phyloP scores from a whole-genome alignment of 139 green algal genomes.

The Dunaliella primolecta region DNA sequence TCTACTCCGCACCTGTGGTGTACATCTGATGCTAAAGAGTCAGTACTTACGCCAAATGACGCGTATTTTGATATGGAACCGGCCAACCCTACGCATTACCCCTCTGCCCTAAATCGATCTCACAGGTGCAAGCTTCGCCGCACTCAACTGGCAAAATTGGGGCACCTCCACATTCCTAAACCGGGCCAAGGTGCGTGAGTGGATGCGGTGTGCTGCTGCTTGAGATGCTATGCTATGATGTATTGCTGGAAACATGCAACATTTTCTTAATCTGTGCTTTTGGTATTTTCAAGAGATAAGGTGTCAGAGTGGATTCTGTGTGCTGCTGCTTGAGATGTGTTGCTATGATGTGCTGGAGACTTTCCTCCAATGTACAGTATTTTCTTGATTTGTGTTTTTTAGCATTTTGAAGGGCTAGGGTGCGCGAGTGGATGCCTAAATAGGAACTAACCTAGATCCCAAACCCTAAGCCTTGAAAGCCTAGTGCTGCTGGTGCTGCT shows the following conservation, averaged over 20 bases:
- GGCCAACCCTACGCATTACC: no score
- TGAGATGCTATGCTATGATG: background rate
- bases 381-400: no score
- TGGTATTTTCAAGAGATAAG: background rate
- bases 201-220: background rate
- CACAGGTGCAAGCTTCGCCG: slow-evolving; percentile 21
- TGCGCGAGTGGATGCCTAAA: no score
- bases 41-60: no score
- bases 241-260: background rate
- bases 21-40: no score
- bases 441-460: background rate
- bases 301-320: background rate
- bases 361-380: background rate
- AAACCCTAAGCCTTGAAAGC: background rate
- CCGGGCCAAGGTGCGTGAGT: slow-evolving; percentile 16
- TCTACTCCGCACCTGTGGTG: no score
- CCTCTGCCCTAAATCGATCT: no score
- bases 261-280: no score
- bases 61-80: no score
- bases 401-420: no score
- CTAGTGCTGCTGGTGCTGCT: background rate
- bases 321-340: background rate
- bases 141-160: slow-evolving; percentile 49
- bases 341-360: background rate
- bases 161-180: slow-evolving; percentile 38